A percentile compares a stretch with the other conserved stretches of the same genome.
phyloP scores from a whole-genome alignment of 768 basidiomycete species.

The Suillus variegatus region DNA sequence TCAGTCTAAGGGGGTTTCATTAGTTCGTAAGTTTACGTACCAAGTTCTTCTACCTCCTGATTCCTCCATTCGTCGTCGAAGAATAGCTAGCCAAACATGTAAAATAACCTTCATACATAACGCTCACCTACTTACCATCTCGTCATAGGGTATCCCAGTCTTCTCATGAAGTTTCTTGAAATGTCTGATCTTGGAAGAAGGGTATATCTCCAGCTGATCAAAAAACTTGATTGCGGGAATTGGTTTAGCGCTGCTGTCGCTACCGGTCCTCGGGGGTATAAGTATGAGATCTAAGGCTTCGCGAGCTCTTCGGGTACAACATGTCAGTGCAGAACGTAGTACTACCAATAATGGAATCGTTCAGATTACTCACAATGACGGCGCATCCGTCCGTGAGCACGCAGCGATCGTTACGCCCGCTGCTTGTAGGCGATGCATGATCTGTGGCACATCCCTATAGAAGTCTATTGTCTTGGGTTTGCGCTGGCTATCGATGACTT shows the following conservation, averaged over 20 bases:
- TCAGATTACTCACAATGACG: slow-evolving; percentile 55
- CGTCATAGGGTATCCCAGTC: slow-evolving; percentile 75
- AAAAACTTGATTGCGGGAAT: slow-evolving; percentile 61
- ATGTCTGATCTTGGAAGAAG: slow-evolving; percentile 80
- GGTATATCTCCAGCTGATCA: slow-evolving; percentile 74
- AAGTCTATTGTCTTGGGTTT: slow-evolving; percentile 51
- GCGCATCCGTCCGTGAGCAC: slow-evolving; percentile 72
- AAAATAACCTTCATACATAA: background rate
- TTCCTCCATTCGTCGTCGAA: slow-evolving; percentile 71
- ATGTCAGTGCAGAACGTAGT: slow-evolving; percentile 1
- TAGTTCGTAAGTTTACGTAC: slow-evolving; percentile 29
- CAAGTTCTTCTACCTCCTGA: slow-evolving; percentile 59
- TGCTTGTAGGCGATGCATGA: slow-evolving; percentile 58
- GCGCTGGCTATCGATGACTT: slow-evolving; percentile 26
- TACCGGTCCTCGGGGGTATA: slow-evolving; percentile 41
- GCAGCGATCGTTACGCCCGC: slow-evolving; percentile 62
- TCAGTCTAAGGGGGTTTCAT: background rate
- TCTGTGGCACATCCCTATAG: slow-evolving; percentile 74
- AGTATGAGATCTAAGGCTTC: slow-evolving; percentile 69
- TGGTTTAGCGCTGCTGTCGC: slow-evolving; percentile 23
- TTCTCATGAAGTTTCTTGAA: slow-evolving; percentile 73
- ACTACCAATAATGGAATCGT: background rate
- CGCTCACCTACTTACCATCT: slow-evolving; percentile 57
- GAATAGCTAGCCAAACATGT: slow-evolving; percentile 44
- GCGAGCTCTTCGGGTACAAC: slow-evolving; percentile 53